Base-by-base conservation (phyloP, 2,329 filamentous ascomycete genomes). In the Sarocladiaceae sp. region DNA sequence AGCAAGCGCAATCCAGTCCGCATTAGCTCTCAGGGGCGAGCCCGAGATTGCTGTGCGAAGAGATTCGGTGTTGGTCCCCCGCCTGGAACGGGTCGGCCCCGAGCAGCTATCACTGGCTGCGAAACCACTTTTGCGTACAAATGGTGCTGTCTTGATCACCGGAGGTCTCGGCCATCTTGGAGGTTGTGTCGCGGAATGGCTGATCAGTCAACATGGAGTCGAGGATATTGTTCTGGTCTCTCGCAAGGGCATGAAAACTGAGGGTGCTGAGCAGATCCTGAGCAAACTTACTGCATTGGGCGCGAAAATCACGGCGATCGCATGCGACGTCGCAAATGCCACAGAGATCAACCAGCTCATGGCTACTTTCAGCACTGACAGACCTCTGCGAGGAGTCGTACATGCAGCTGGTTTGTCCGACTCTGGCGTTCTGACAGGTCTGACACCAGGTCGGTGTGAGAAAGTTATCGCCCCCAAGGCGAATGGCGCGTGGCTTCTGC, bases 401-500 rank as follows among this genome's bases (percentile, higher is more conserved):
- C 55, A 58, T 44, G 51, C 55, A 13, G 57, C 57, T 23, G 55
- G 55, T 15, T 35, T 55, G 2, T 13, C 51, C 11, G 57, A 57
- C 44, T 47, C 50, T 18, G 55, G 57, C 20, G 46, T 57, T 20
- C 26, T 58, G 18, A 51, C 52, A 3, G 18, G 64, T 13, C 70
- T 75, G 67, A 63, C 60, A 10, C 54, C 64, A 4, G 54, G 64
- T 2, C 55, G 62, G 13, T 71, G 63, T 61, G 54, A 54, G 7
- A 54, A 54, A 55, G 52, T 55, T 5, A 42, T 57, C 25, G 26
- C 26, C 3, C 59, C 67, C 18, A 72, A 72, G 52, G 61, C 64
- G 3, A 25, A 55, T 13, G 66, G 66, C 2, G 65, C 64, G 5
- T 66, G 60, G 61, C 66, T 68, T 52, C 55, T 70, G 6, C 66